Evolutionary conservation across 129 eudicot genomes (phyloP), one percentile per base, ranked within the genome.

Genomic region (Mikania micrantha): DNA sequence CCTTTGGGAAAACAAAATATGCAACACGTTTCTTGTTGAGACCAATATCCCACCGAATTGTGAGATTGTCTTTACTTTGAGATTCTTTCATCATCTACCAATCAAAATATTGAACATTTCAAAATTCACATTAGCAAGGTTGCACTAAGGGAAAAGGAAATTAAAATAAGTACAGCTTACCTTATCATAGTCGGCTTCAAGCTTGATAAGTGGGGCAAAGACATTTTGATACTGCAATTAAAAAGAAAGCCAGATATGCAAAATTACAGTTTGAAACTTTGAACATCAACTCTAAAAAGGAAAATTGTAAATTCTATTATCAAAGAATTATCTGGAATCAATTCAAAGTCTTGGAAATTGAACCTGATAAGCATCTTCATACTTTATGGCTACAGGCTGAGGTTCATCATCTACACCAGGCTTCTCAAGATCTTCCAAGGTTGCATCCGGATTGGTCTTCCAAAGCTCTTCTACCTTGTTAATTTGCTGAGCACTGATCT

Each of bases 391-490:
- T n/a, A 87, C 97, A 67, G 95, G 78, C 72, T 87, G 97, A 45
- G 97, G 97, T 69, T 90, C 97, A 71, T 94, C 99, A 75, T 94
- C 99, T n/a, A 94, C 97, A 32, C 99, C 99, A 81, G 99, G 99
- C 84, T 94, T 94, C 87, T 94, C 99, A 75, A 94, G 99, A 80
- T 94, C 99, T 70, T 94, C 99, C 67, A 94, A 62, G 28, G 95
- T 73, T 39, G 99, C 99, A 85, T 94, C 99, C 61, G 99, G 99
- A 54, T 94, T 94, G 60, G 99, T 77, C 81, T 94, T 94, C 99
- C 99, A 94, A 41, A 94, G 95, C 70, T 94, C 99, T 73, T 94
- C 99, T 81, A 90, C 88, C 81, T 88, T 88, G 47, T 88, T 88
- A 29, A 88, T 88, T 65, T 88, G 96, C 54, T 88, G 96, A 11